A percentile compares a stretch with the other conserved stretches of the same genome.
Conservation (phyloP, 2,329 filamentous ascomycete genomes). For the Epichloe gansuensis region DNA sequence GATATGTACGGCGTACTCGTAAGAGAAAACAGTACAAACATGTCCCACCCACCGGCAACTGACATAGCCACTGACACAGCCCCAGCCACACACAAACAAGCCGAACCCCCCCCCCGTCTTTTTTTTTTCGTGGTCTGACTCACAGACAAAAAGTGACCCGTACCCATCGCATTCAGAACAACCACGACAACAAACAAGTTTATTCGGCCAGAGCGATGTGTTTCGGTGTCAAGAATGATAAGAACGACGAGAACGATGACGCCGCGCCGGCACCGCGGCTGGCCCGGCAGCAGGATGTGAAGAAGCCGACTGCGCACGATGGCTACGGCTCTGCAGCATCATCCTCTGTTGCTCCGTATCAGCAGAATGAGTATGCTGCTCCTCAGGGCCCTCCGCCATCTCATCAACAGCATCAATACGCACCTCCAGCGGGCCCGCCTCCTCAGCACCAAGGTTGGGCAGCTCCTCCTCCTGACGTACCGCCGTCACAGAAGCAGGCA, state of each 20-base stretch:
- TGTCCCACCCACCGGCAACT: no score
- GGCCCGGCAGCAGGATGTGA: conserved; percentile 15
- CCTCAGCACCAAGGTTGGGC: conserved; percentile 15
- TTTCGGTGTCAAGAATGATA: conserved; percentile 33
- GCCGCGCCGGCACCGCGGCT: conserved; percentile 29
- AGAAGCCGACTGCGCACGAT: conserved; percentile 6
- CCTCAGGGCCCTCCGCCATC: conserved; percentile 22
- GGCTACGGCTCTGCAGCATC: conserved; percentile 2
- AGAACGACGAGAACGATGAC: conserved; percentile 22
- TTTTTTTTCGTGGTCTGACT: no score
- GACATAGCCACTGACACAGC: no score
- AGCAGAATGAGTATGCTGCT: conserved; percentile 2
- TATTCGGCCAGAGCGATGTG: conserved; percentile 26
- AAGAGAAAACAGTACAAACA: no score
- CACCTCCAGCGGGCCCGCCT: conserved; percentile 19
- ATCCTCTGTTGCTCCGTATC: conserved; percentile 11
- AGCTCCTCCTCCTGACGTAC: conserved; percentile 24
- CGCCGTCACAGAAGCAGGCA: conserved; percentile 14
- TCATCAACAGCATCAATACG: conserved; percentile 12
- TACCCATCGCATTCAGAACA: neutral
- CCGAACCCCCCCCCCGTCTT: no score
- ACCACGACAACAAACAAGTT: neutral
- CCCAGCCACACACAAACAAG: no score
- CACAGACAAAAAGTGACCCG: no score
- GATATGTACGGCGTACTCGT: no score